Evolutionary conservation across 306 rosid species (phyloP), one percentile per base, ranked within the genome.

Genomic region (Glycine latifolia): DNA sequence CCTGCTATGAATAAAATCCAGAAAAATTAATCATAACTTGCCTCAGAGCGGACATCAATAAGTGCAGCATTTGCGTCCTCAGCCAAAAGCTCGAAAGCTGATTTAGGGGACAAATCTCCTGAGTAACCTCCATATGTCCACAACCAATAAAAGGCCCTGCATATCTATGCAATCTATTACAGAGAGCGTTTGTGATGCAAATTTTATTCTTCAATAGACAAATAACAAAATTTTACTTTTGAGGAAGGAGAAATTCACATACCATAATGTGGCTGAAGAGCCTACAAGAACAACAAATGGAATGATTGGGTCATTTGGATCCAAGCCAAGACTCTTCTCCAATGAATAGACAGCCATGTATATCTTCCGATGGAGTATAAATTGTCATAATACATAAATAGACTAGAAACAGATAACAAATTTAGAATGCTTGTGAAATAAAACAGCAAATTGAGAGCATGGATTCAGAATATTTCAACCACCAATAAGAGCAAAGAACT

Each of bases 251-350:
- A 84, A 80, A 84, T 58, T 65, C 88, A 69, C 74, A 84, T 91
- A 95, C 99, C 98, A 93, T 81, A 95, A 79, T 75, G 97, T 81
- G 67, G 92, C 89, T 50, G 97, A 93, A 91, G 93, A 88, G 81
- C 94, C 94, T 73, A 90, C 79, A 67, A 91, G 71, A 82, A 95
- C 83, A 75, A 88, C 80, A 85, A 95, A 87, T 58, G 94, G 93
- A 86, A 95, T 81, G 46, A 95, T 50, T n/a, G 98, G 99, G 88
- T 95, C 99, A 77, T 88, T 89, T 58, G 98, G 99, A 82, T 95
- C 93, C 88, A 93, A 86, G 56, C 99, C 99, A 70, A 95, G 86
- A 87, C 60, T 84, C 85, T 85, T 90, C 89, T 93, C 99, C 86
- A 90, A 60, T 56, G 91, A 91, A 88, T 95, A 88, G 37, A 93